Conservation (phyloP, 1,284 basidiomycete species). For the Laetiporus sulphureus region DNA sequence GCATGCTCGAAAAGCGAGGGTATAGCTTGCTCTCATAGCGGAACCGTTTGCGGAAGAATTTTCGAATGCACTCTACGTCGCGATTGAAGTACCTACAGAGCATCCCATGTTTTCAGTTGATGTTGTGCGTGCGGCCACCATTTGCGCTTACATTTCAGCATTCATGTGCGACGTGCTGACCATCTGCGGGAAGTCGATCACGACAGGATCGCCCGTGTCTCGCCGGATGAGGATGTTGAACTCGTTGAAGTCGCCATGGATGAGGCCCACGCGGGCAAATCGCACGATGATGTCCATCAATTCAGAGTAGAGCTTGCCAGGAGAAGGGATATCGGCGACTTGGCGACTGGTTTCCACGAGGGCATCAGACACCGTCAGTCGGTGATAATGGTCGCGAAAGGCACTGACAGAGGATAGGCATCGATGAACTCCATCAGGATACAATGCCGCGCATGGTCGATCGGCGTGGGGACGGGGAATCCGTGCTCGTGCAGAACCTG, state of each 20-base stretch:
- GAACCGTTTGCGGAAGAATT: slow-evolving; percentile 91
- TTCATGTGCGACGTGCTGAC: slow-evolving; percentile 96
- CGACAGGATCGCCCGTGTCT: slow-evolving; percentile 76
- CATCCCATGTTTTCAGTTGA: too few relatives aligned
- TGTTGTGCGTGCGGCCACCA: too few relatives aligned
- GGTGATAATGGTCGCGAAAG: too few relatives aligned
- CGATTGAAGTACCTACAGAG: slow-evolving; percentile 99
- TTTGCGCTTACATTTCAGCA: slow-evolving; percentile 79
- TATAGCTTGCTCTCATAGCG: slow-evolving; percentile 88
- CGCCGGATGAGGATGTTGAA: slow-evolving; percentile 95
- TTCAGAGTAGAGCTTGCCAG: slow-evolving; percentile 85
- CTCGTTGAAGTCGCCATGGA: slow-evolving; percentile 99
- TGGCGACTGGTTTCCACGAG: slow-evolving; percentile 58
- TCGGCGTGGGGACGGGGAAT: slow-evolving; percentile 90
- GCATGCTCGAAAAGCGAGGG: slow-evolving; percentile 72
- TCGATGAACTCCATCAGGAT: slow-evolving; percentile 96
- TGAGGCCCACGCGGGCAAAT: slow-evolving; percentile 88
- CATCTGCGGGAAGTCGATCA: slow-evolving; percentile 99
- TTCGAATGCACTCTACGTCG: slow-evolving; percentile 94
- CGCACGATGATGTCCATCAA: slow-evolving; percentile 97
- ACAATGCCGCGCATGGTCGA: slow-evolving; percentile 93
- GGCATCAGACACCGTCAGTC: not conserved
- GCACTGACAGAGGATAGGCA: slow-evolving; percentile 82
- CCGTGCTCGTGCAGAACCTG: slow-evolving; percentile 90
- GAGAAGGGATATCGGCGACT: slow-evolving; percentile 76